Evolutionary conservation across 331 rosid species (phyloP).

Genomic region (Spiraea crenata): DNA sequence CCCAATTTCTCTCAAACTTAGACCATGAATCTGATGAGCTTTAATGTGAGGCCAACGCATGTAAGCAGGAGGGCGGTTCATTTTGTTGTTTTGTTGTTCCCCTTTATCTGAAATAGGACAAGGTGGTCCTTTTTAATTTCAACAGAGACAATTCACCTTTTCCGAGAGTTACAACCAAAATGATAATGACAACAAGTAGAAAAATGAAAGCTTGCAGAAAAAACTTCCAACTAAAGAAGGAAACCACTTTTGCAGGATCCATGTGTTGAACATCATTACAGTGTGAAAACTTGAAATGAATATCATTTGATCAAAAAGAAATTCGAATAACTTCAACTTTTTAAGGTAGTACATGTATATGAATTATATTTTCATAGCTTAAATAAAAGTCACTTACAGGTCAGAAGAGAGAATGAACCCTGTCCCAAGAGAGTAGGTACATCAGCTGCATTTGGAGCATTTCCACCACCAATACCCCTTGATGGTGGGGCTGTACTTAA

Average conservation of each 20-base stretch:
- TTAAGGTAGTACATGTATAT: background rate
- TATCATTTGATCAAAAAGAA: background rate
- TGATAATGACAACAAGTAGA: background rate
- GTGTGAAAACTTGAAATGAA: background rate
- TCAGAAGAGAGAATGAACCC: constrained; percentile 82
- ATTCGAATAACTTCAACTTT: background rate
- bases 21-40: constrained; percentile 94
- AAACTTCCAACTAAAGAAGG: background rate
- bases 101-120: constrained; percentile 52
- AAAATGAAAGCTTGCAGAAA: background rate
- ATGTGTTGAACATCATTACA: background rate
- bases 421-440: constrained; percentile 92
- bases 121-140: constrained; percentile 17
- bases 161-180: background rate
- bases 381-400: constrained; percentile 56
- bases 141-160: constrained; percentile 1
- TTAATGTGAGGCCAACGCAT: constrained; percentile 99
- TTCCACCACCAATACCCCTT: constrained; percentile 48
- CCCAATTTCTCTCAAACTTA: constrained; percentile 93
- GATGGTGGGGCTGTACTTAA: constrained; percentile 53
- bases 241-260: background rate
- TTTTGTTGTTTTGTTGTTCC: constrained; percentile 46
- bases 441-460: constrained; percentile 89
- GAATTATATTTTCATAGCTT: constrained; percentile 18
- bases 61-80: constrained; percentile 57